Conservation (phyloP, 163 green algal genomes). For the Picocystis sp. region DNA sequence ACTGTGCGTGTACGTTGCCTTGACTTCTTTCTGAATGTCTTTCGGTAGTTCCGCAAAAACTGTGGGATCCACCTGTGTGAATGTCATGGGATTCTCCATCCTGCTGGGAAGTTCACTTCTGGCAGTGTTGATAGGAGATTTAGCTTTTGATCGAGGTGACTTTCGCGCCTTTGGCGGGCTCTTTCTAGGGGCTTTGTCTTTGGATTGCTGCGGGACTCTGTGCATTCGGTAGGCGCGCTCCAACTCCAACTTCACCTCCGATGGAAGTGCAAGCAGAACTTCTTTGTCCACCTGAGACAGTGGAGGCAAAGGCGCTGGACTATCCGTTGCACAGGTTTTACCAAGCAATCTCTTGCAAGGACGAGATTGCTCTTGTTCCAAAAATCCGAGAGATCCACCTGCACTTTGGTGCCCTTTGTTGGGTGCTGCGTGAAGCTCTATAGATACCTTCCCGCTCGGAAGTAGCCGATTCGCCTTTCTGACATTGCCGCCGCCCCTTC, state of each 20-base stretch:
- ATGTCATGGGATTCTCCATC: no score
- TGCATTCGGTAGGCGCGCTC: conserved; percentile 24
- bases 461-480: background rate
- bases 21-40: no score
- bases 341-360: conserved; percentile 4
- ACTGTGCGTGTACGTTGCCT: no score
- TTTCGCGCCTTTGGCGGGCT: no score
- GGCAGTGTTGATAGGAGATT: no score
- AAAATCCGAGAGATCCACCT: background rate
- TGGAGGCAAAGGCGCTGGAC: conserved; percentile 20
- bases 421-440: background rate
- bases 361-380: conserved; percentile 7
- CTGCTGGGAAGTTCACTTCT: no score
- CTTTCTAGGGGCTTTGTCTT: no score
- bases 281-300: conserved; percentile 33
- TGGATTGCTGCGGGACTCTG: no score
- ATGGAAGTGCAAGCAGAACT: conserved; percentile 37
- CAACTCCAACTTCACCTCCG: conserved; percentile 34
- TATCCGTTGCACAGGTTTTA: background rate
- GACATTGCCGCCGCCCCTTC: background rate
- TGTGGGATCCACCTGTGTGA: no score
- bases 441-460: background rate
- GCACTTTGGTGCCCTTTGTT: background rate
- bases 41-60: no score
- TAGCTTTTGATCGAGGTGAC: no score